Percentiles rank a stretch among this genome's conserved stretches.
phyloP scores from a whole-genome alignment of 2,329 filamentous ascomycete genomes.

The Arthrobotrys sinensis region DNA sequence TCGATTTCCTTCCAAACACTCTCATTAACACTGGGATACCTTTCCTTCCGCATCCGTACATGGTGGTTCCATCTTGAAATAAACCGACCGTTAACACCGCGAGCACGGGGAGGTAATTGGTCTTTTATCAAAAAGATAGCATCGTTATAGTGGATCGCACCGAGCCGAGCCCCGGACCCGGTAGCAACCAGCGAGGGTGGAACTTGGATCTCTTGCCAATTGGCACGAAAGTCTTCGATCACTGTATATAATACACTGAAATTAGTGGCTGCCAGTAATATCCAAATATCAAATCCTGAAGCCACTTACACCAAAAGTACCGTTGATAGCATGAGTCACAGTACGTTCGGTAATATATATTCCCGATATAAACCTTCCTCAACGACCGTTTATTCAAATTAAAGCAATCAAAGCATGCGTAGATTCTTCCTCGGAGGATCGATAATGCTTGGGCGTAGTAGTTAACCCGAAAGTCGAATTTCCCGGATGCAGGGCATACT shows the following conservation, averaged over 20 bases:
- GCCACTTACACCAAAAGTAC: background rate
- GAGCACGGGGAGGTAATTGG: background rate
- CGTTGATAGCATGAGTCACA: background rate
- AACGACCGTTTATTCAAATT: background rate
- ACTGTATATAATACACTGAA: background rate
- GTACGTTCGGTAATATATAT: slow-evolving; percentile 12
- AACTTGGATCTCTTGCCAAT: slow-evolving; percentile 7
- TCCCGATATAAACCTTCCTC: background rate
- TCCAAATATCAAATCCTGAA: no score
- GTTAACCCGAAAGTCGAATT: background rate
- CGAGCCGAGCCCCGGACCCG: no score
- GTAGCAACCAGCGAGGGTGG: background rate
- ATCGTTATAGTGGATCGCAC: background rate
- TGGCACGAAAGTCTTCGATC: background rate
- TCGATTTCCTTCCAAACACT: background rate
- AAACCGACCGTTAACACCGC: slow-evolving; percentile 2
- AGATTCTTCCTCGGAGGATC: background rate
- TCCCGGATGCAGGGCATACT: background rate
- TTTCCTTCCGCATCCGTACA: background rate
- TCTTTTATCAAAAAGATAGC: slow-evolving; percentile 13
- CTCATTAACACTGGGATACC: background rate
- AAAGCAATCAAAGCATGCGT: slow-evolving; percentile 23
- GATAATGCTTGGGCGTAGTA: background rate
- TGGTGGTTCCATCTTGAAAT: background rate
- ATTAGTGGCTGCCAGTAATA: no score